Conservation (phyloP, 2,329 filamentous ascomycete genomes). For the Leptoxyphium fumago region DNA sequence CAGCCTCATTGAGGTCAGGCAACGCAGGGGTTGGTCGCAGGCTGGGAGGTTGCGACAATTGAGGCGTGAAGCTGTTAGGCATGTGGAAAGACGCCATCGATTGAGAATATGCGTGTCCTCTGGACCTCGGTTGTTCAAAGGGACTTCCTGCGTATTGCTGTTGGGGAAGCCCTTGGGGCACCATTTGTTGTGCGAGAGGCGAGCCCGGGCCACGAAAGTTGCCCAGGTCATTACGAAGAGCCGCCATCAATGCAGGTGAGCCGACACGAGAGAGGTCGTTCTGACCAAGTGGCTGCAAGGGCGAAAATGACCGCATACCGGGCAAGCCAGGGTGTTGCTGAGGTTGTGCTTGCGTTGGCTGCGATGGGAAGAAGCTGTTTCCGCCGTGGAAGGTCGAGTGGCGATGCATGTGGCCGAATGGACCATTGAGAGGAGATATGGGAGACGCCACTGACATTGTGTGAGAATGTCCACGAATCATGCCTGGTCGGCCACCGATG, state of each 20-base stretch:
- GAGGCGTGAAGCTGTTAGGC: conserved; percentile 13
- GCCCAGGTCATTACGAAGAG: conserved; percentile 15
- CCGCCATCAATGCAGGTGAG: conserved; percentile 29
- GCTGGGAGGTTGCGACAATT: conserved; percentile 23
- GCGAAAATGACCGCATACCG: conserved; percentile 6
- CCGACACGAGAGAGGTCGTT: conserved; percentile 24
- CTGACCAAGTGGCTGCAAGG: conserved; percentile 22
- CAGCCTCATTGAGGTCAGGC: conserved; percentile 59
- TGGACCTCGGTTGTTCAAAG: conserved; percentile 34
- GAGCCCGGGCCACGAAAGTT: conserved; percentile 35
- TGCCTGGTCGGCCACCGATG: conserved; percentile 27
- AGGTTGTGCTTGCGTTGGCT: neutral
- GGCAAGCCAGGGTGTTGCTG: conserved; percentile 1
- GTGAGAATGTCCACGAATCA: conserved; percentile 26
- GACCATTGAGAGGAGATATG: conserved; percentile 46
- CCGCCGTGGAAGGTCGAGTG: conserved; percentile 56
- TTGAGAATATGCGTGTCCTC: conserved; percentile 26
- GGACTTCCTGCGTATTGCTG: conserved; percentile 21
- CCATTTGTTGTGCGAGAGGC: conserved; percentile 36
- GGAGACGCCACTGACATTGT: conserved; percentile 57
- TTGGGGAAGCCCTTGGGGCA: conserved; percentile 9
- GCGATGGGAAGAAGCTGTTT: conserved; percentile 9
- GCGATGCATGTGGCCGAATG: conserved; percentile 48
- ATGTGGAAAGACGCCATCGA: conserved; percentile 10
- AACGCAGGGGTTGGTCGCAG: conserved; percentile 34